phyloP scores from a whole-genome alignment of 345 rosid genomes.

The Hibiscus trionum region DNA sequence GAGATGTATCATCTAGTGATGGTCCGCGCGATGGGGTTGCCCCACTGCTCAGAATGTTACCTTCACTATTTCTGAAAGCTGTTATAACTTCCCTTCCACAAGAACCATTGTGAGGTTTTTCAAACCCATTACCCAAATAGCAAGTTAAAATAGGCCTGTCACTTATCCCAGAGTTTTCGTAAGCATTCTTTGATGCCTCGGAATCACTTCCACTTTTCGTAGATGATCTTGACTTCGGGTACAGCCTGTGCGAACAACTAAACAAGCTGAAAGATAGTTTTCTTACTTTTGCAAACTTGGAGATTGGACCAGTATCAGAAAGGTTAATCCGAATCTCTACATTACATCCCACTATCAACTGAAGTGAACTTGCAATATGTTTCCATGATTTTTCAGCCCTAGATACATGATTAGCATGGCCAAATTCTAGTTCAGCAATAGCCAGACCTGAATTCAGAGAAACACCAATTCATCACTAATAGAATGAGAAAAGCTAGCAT shows the following conservation, averaged over 20 bases:
- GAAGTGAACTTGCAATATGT: constrained; percentile 75
- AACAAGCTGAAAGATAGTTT: constrained; percentile 57
- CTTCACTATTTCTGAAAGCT: constrained; percentile 63
- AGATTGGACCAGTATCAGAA: constrained; percentile 32
- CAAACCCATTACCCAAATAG: constrained; percentile 30
- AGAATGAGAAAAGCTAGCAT: background rate
- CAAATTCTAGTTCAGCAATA: constrained; percentile 68
- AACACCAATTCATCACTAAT: constrained; percentile 1
- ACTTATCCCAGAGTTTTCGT: constrained; percentile 36
- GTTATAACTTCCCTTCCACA: constrained; percentile 27
- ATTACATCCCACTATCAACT: constrained; percentile 67
- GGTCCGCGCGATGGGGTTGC: constrained; percentile 29
- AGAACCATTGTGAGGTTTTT: constrained; percentile 18
- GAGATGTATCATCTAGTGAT: constrained; percentile 23
- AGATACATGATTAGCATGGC: constrained; percentile 43
- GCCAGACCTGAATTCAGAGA: constrained; percentile 49
- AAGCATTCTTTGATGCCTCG: constrained; percentile 33
- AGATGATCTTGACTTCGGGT: constrained; percentile 34
- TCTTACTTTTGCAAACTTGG: constrained; percentile 41
- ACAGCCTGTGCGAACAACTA: constrained; percentile 63
- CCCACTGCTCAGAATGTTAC: constrained; percentile 55
- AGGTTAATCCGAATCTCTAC: constrained; percentile 78
- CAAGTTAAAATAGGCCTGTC: constrained; percentile 24
- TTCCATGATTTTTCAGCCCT: constrained; percentile 97
- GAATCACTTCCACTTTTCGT: constrained; percentile 33